These are phyloP conservation scores for Boletus eberwhitei DNA, from an alignment of 768 basidiomycete genomes.

Conservation along the genomic window DNA sequence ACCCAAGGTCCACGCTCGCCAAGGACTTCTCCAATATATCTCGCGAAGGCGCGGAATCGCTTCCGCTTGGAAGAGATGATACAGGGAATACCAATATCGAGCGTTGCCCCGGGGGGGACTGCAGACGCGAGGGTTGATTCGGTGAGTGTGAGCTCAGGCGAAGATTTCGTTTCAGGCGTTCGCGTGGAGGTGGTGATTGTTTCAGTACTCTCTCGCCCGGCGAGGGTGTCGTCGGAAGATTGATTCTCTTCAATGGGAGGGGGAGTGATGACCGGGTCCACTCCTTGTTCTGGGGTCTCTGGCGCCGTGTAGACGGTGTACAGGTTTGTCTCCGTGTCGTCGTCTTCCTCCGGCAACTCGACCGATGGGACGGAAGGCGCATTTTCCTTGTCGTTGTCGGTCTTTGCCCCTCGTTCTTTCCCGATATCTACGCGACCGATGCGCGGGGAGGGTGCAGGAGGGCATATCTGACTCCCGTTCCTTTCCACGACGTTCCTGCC, in stretches of 20 bases:
- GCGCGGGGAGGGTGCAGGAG: constrained; percentile 17
- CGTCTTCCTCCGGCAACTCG: constrained; percentile 35
- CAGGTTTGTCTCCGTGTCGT: constrained; percentile 34
- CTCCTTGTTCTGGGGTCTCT: constrained; percentile 8
- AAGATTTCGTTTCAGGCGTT: constrained; percentile 18
- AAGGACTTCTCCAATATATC: constrained; percentile 84
- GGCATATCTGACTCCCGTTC: constrained; percentile 13
- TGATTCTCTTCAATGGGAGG: constrained; percentile 15
- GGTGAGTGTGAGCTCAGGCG: constrained; percentile 17
- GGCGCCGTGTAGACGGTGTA: constrained; percentile 22
- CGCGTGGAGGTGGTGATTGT: constrained; percentile 25
- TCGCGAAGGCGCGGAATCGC: constrained; percentile 80
- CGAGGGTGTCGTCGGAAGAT: constrained; percentile 17
- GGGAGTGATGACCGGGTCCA: constrained; percentile 8
- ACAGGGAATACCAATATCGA: constrained; percentile 87
- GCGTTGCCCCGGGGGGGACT: constrained; percentile 53
- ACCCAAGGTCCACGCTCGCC: constrained; percentile 87
- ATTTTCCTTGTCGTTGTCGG: constrained; percentile 15
- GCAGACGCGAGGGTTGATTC: constrained; percentile 25
- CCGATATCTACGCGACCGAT: constrained; percentile 16
- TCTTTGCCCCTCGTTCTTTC: constrained; percentile 39
- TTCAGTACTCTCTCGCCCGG: constrained; percentile 24
- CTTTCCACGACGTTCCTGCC: constrained; percentile 14
- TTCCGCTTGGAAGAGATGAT: constrained; percentile 82
- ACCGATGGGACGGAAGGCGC: constrained; percentile 16